Evolutionary conservation across 1,284 basidiomycete genomes (phyloP).

Genomic region (Trichosporon sp.): DNA sequence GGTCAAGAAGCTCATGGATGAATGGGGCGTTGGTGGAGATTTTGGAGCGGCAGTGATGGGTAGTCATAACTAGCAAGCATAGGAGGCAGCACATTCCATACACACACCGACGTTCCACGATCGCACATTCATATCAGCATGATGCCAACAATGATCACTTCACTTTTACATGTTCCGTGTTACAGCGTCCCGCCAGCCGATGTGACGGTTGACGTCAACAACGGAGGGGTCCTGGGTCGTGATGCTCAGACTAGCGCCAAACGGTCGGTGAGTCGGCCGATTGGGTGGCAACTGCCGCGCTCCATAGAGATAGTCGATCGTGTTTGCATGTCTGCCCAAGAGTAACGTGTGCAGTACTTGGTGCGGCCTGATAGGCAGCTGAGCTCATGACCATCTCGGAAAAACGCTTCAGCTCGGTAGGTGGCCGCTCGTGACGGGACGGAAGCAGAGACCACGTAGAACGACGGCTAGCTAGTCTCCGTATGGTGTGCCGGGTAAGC

Average conservation of each 20-base stretch:
- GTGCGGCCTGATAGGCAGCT: no score
- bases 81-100: background rate
- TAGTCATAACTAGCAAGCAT: background rate
- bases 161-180: background rate
- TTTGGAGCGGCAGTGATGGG: conserved; percentile 52
- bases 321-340: no score
- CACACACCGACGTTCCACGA: background rate
- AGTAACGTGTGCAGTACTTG: no score
- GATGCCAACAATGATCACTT: background rate
- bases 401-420: no score
- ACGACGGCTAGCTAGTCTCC: no score
- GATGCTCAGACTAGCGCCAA: no score
- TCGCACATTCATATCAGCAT: background rate
- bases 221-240: background rate
- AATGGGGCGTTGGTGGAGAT: conserved; percentile 56
- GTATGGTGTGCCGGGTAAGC: conserved; percentile 1
- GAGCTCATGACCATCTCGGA: no score
- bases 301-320: no score
- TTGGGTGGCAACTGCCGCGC: no score
- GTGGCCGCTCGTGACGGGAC: no score
- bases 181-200: background rate
- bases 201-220: conserved; percentile 5
- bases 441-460: no score
- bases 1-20: conserved; percentile 54
- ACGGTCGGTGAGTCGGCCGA: no score